Conservation (phyloP, 352 stramenopile genomes). For the Stephanocyclus meneghinianus region DNA sequence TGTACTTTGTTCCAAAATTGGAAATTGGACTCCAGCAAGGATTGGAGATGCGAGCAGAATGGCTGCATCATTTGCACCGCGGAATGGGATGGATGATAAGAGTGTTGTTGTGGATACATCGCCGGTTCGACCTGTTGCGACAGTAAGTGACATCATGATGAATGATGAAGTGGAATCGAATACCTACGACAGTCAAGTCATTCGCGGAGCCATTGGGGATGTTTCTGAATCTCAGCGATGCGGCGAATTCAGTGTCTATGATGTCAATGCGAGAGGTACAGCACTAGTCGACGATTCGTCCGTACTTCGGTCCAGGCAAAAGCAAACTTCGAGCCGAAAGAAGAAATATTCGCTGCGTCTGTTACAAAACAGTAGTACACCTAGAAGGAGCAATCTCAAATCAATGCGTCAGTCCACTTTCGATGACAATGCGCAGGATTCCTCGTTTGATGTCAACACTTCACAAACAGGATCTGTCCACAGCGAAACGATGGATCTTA, state of each 20-base stretch:
- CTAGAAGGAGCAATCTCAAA: background rate
- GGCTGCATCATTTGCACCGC: background rate
- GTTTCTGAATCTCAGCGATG: background rate
- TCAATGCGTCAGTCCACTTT: background rate
- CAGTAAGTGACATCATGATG: no score
- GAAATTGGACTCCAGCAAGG: background rate
- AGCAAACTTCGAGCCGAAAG: background rate
- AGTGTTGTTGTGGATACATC: no score
- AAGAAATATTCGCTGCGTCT: slow-evolving; percentile 2
- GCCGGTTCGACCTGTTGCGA: no score
- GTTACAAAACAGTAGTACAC: background rate
- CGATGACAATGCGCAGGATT: no score
- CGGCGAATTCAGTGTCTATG: background rate
- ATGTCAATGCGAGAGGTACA: background rate
- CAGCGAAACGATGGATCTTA: background rate
- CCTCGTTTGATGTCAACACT: background rate
- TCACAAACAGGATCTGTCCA: background rate
- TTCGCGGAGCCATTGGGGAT: background rate
- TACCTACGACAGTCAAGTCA: background rate
- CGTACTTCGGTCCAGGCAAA: background rate
- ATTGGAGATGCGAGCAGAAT: background rate
- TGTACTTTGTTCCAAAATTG: background rate
- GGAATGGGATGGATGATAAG: no score
- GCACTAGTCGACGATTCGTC: background rate
- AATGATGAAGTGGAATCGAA: no score